Base-by-base conservation (phyloP, 1,284 basidiomycete species). In the Agroathelia rolfsii region DNA sequence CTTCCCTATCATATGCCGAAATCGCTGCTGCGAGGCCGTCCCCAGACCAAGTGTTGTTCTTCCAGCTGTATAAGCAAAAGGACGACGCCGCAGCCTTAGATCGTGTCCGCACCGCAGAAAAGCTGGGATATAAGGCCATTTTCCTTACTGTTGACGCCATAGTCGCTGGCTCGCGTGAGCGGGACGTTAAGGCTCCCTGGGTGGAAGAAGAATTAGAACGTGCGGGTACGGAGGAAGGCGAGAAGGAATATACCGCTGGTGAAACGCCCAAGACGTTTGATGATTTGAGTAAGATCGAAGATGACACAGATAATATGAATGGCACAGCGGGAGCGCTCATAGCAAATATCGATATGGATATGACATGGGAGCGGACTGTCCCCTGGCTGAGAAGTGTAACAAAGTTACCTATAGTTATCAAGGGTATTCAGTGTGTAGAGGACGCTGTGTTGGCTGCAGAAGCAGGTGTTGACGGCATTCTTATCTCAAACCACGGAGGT, bases 401-500 rank as follows among this genome's bases (percentile, higher is more conserved):
- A 8, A 77, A 72, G 34, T 62, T 92, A 30, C 89, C 89, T 1
- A 74, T 94, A 41, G 74, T 88, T 29, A 64, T 93, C 41, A 94
- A 87, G 68, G 89, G 77, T 13, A 61, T 84, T 30, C 80, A 86
- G 55, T 83, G 80, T 47, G 79, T 87, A 5, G 75, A 78, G 74
- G 81, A 85, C 52, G 90, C 88, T 2, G 76, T 95, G 5, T 66
- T 88, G 35, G 93, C 93, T 13, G 80, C 73, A n/a, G 83, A 95
- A 49, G 74, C 76, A 9, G 88, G 90, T 4, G 74, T 83, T 12
- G 80, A 87, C 40, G 92, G 87, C 5, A 83, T 96, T 35, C 67
- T 95, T 17, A 56, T 90, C n/a, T 87, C 85, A 3, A 95, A 95
- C 47, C 90, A 94, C 47, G 89, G 88, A 38, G 89, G 90, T 76